Conservation (phyloP, 352 stramenopile genomes). For the Phytopythium litorale region DNA sequence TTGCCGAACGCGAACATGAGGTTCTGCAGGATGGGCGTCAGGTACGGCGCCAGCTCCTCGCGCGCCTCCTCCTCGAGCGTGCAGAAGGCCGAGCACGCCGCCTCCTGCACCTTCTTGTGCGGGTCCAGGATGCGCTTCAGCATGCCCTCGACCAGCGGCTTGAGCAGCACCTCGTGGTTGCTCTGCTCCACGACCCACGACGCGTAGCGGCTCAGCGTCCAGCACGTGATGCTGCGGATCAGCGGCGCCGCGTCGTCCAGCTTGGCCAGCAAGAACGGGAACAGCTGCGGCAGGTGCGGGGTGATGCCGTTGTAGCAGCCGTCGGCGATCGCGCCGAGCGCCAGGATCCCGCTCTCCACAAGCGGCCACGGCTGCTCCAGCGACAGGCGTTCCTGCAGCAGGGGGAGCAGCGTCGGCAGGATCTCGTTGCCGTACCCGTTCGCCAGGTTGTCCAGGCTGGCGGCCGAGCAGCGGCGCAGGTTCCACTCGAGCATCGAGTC, state of each 20-base stretch:
- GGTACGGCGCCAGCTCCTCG: constrained; percentile 91
- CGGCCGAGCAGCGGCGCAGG: constrained; percentile 92
- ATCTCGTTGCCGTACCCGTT: constrained; percentile 93
- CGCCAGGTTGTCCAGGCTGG: constrained; percentile 93
- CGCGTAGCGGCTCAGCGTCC: constrained; percentile 92
- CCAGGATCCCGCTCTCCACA: constrained; percentile 94
- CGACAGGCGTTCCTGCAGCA: constrained; percentile 89
- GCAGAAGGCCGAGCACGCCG: constrained; percentile 93
- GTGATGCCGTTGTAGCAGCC: constrained; percentile 93
- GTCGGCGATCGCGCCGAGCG: constrained; percentile 94
- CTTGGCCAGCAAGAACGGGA: constrained; percentile 94
- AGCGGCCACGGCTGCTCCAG: constrained; percentile 91
- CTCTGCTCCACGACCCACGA: constrained; percentile 91
- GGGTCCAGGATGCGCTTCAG: constrained; percentile 86
- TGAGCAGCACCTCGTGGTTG: constrained; percentile 73
- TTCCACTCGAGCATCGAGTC: constrained; percentile 96
- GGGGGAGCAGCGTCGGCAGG: constrained; percentile 89
- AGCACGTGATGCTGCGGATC: constrained; percentile 93
- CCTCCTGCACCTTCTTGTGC: constrained; percentile 95
- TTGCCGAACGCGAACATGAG: constrained; percentile 92
- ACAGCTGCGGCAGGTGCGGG: constrained; percentile 89
- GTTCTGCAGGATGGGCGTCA: constrained; percentile 90
- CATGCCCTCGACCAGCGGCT: constrained; percentile 84
- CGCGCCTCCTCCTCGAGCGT: constrained; percentile 93
- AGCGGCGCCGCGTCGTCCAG: constrained; percentile 87